Conservation (phyloP, 2,329 filamentous ascomycete species). For the Monilinia polystroma region DNA sequence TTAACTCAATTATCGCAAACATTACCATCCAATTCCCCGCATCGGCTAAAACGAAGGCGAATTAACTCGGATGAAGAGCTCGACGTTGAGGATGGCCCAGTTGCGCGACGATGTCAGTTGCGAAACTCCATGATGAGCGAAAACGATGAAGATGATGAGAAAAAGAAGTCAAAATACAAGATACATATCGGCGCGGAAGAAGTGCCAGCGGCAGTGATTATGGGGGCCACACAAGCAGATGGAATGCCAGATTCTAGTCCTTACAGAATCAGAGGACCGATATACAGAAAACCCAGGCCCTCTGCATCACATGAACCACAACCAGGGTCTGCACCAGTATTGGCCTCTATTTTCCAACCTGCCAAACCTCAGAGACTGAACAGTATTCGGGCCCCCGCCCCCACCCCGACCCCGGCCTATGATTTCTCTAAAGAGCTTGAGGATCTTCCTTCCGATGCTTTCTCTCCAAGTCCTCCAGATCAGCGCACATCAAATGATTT, state of each 20-base stretch:
- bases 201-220: constrained; percentile 33
- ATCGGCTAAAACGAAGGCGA: constrained; percentile 24
- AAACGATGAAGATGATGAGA: constrained; percentile 31
- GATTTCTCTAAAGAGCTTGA: constrained; percentile 49
- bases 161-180: constrained; percentile 38
- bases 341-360: constrained; percentile 7
- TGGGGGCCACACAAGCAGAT: constrained; percentile 40
- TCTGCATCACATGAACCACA: constrained; percentile 27
- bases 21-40: constrained; percentile 5
- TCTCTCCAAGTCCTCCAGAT: constrained; percentile 38
- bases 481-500: not conserved
- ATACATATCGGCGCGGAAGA: constrained; percentile 35
- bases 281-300: constrained; percentile 48
- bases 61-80: constrained; percentile 4
- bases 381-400: constrained; percentile 17
- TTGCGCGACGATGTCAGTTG: constrained; percentile 24
- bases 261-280: constrained; percentile 50
- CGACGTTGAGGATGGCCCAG: not conserved
- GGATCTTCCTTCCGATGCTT: constrained; percentile 51
- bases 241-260: constrained; percentile 46
- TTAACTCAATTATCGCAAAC: constrained; percentile 25
- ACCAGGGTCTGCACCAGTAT: not conserved
- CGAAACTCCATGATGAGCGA: constrained; percentile 24
- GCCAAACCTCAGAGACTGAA: constrained; percentile 24
- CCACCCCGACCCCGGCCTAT: constrained; percentile 29